phyloP scores from a whole-genome alignment of 2,329 filamentous ascomycete species.

The Didymella lethalis region DNA sequence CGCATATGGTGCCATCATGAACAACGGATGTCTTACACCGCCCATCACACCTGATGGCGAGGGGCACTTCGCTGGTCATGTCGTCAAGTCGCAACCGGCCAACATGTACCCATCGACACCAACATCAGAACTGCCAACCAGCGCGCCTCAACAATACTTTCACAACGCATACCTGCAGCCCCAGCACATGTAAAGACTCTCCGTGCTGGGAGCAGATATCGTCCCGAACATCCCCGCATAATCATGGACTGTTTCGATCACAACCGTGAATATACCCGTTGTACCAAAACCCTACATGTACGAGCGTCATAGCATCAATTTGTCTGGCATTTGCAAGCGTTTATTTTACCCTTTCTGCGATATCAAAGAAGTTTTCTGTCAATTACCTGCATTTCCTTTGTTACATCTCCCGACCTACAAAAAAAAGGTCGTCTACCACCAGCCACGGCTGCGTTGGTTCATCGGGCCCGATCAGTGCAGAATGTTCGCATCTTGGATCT shows the following conservation, averaged over 20 bases:
- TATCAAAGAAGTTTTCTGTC: conserved; percentile 44
- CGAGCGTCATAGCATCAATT: conserved; percentile 52
- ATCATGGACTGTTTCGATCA: conserved; percentile 22
- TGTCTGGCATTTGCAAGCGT: conserved; percentile 50
- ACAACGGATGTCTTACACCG: conserved; percentile 81
- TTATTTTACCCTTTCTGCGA: conserved; percentile 41
- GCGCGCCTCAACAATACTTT: conserved; percentile 48
- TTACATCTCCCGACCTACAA: conserved; percentile 35
- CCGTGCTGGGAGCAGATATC: conserved; percentile 26
- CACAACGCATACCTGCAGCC: conserved; percentile 47
- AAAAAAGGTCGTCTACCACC: conserved; percentile 32
- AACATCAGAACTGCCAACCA: conserved; percentile 44
- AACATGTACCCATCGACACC: conserved; percentile 50
- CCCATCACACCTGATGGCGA: conserved; percentile 80
- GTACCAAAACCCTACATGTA: conserved; percentile 50
- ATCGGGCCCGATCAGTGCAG: conserved; percentile 28
- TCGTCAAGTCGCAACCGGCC: conserved; percentile 41
- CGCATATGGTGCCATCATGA: conserved; percentile 67
- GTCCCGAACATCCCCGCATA: conserved; percentile 28
- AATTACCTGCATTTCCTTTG: conserved; percentile 49
- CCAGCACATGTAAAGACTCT: conserved; percentile 44
- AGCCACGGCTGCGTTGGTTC: conserved; percentile 23
- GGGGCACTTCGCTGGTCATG: conserved; percentile 41
- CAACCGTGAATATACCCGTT: conserved; percentile 35
- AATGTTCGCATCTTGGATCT: conserved; percentile 35